Base-by-base conservation (phyloP, 441 rosid species). In the Erodium trifolium region DNA sequence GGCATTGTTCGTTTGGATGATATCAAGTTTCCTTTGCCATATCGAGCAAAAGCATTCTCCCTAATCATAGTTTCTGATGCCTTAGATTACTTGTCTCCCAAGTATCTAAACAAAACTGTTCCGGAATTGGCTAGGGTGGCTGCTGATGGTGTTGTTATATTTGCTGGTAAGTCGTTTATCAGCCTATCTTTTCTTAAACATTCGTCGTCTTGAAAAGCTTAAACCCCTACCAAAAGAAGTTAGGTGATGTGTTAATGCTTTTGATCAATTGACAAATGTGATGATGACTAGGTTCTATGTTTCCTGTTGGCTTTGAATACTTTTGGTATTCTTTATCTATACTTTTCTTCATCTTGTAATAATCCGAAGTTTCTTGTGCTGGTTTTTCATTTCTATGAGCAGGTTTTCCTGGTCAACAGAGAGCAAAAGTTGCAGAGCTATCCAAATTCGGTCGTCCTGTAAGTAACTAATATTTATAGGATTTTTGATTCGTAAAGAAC, bases 391-490 rank as follows among this genome's bases (percentile, higher is more conserved):
- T 70, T 41, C 13, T 18, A 65, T 35, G 55, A 23, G 68, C 72
- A 91, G 95, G 95, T 19, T 74, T 77, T 72, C 97, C 91, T 14
- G 91, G 90, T 73, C 86, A 80, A 72, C 86, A 72, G 14, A 88
- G 82, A 80, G 85, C 91, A 67, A 91, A 91, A 75, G 89, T 75
- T 74, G 72, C 88, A 0, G 93, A 87, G 55, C 66, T 88, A 73
- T 83, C 97, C 43, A 91, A 84, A 82, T 89, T 88, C 75, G 91
- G 97, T 34, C 84, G 90, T 55, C 90, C 97, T n/a, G 97, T 91
- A 76, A 82, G 97, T 83, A 57, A 71, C 3, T 51, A 55, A 13
- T 63, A 7, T 62, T 53, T 23, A 23, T 23, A 23, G 27, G 27
- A 23, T 23, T 23, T 23, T 23, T 23, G 27, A 23, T 23, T 23